phyloP scores from a whole-genome alignment of 1,139 yeast species.

The Pichia sp. region DNA sequence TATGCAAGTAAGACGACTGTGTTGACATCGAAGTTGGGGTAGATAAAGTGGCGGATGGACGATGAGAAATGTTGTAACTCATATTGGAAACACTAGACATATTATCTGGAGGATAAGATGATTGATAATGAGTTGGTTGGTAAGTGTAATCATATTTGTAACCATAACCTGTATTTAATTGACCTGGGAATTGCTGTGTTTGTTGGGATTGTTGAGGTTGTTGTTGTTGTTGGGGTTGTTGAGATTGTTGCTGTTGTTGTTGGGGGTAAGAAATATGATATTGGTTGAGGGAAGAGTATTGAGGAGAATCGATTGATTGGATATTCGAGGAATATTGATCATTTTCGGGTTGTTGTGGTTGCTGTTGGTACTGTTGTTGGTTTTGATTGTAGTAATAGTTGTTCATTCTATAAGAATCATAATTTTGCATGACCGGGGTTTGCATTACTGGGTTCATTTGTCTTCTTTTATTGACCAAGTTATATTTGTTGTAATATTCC shows the following conservation, averaged over 20 bases:
- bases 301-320: background rate
- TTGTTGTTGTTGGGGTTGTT: constrained; percentile 8
- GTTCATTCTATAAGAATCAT: constrained; percentile 8
- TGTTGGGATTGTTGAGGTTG: constrained; percentile 9
- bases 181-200: background rate
- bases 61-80: background rate
- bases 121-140: background rate
- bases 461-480: constrained; percentile 7
- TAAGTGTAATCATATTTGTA: constrained; percentile 4
- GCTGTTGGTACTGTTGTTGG: background rate
- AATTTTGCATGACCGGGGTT: too few species aligned
- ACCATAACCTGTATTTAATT: background rate
- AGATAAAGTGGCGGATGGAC: background rate
- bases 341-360: background rate
- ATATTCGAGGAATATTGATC: background rate
- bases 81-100: background rate
- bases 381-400: background rate
- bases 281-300: background rate
- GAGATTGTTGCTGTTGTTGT: constrained; percentile 4
- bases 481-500: constrained; percentile 20
- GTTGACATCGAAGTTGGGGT: background rate
- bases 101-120: background rate
- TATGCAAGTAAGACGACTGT: background rate
- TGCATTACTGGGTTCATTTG: constrained; percentile 1
- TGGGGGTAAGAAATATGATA: background rate